Base-by-base conservation (phyloP, 352 stramenopile species). In the Globisporangium spinosum region DNA sequence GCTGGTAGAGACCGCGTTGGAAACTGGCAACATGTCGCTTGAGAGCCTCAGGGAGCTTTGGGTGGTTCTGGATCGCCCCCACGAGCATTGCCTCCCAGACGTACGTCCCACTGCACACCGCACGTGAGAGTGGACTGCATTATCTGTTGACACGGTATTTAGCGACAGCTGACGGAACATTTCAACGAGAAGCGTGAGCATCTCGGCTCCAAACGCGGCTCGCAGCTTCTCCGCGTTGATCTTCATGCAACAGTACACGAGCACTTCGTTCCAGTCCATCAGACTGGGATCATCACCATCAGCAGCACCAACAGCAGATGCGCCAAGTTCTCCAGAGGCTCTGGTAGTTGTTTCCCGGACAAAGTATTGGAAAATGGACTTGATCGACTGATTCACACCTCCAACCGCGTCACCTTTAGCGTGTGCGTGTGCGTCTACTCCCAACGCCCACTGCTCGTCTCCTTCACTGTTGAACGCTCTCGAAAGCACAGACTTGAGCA, bases 41-140 rank as follows among this genome's bases (percentile, higher is more conserved):
- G 25, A 89, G 51, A 20, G 59, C 56, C 22, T 60, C 47, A 6
- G 78, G 69, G 23, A 81, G 27, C 29, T 54, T 20, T 12, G 63
- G 65, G 9, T 82, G 61, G 15, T 55, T 23, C 27, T 75, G 60
- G 2, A 85, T 63, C 6, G 62, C 58, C 0, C 65, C 68, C 0
- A 87, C 57, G 15, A 89, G 59, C 38, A 70, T 71, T 20, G 81
- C 70, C 23, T 85, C 72, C 81, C 81, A 89, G 15, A 77, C 76
- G 45, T 67, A 78, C 13, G 64, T 58, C 12, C 23, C 38, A 23
- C 45, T 62, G 3, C 0, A 66, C 29, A 49, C 32, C 12, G 8
- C 32, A 27, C 56, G n/a, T 17, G 32, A 4, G 3, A 32, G 9
- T n/a, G 17, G n/a, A 27, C 1, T 27, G n/a, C 58, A 9, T 35